These are phyloP conservation scores for Ustilago esculenta DNA, from an alignment of 1,284 basidiomycete species.

Conservation along the genomic window DNA sequence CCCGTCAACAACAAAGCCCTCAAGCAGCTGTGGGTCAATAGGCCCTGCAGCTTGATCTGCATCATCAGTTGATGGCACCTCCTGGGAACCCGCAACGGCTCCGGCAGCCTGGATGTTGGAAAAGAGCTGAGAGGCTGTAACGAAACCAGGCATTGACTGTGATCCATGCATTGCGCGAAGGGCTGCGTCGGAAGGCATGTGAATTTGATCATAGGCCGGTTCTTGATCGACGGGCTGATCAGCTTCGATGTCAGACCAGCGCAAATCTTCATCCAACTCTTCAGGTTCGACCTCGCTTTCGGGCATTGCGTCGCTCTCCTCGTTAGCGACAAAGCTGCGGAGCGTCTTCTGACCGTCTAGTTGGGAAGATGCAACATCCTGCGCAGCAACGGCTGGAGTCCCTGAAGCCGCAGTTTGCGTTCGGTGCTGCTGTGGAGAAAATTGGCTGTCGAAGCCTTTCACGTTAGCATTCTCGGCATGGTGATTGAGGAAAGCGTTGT, in stretches of 20 bases:
- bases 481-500: neutral
- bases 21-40: conserved; percentile 33
- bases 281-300: conserved; percentile 40
- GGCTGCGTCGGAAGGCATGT: conserved; percentile 2
- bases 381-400: neutral
- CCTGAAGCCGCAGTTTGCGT: neutral
- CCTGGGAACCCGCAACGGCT: neutral
- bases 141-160: conserved; percentile 33
- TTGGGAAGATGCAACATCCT: neutral
- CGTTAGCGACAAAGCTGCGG: neutral
- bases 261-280: conserved; percentile 39
- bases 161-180: conserved; percentile 29
- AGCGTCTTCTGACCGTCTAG: neutral
- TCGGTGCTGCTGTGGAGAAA: neutral
- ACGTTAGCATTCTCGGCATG: neutral
- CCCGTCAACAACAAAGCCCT: neutral
- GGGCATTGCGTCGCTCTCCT: conserved; percentile 24
- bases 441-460: neutral
- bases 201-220: neutral
- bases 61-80: neutral
- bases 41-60: neutral
- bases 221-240: conserved; percentile 4
- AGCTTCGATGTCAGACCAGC: conserved; percentile 34
- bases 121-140: conserved; percentile 34
- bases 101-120: conserved; percentile 18